Conservation (phyloP, 192 early-diverging fungal species). For the Coemansia umbellata region DNA sequence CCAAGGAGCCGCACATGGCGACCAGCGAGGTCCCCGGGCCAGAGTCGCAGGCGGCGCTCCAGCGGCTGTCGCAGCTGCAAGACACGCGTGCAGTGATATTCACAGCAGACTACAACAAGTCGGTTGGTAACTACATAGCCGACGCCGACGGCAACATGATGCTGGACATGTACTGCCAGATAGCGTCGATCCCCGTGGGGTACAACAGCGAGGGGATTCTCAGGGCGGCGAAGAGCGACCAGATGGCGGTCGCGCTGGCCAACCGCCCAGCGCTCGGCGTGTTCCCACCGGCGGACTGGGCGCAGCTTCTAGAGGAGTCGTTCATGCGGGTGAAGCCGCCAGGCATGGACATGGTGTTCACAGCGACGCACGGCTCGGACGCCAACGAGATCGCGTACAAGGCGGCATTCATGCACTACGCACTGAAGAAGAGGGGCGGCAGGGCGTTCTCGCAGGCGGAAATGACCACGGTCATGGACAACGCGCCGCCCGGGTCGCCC, state of each 20-base stretch:
- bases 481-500: slow-evolving; percentile 60
- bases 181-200: slow-evolving; percentile 68
- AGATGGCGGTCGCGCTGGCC: slow-evolving; percentile 61
- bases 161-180: slow-evolving; percentile 69
- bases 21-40: slow-evolving; percentile 60
- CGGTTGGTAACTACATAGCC: slow-evolving; percentile 69
- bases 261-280: slow-evolving; percentile 68
- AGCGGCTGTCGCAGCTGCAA: slow-evolving; percentile 54
- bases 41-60: slow-evolving; percentile 50
- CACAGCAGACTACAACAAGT: slow-evolving; percentile 61
- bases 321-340: slow-evolving; percentile 65
- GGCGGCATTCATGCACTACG: slow-evolving; percentile 67
- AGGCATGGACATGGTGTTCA: slow-evolving; percentile 68
- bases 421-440: slow-evolving; percentile 48
- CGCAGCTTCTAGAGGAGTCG: slow-evolving; percentile 54
- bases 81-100: slow-evolving; percentile 65
- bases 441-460: slow-evolving; percentile 37
- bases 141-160: slow-evolving; percentile 70
- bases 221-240: slow-evolving; percentile 48
- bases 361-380: slow-evolving; percentile 69
- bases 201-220: slow-evolving; percentile 66
- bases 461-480: slow-evolving; percentile 59
- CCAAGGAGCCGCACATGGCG: slow-evolving; percentile 52
- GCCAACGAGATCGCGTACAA: slow-evolving; percentile 75
- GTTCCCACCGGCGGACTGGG: slow-evolving; percentile 61